These are phyloP conservation scores for Blastomyces gilchristii DNA, from an alignment of 2,329 filamentous ascomycete genomes.

Conservation along the genomic window DNA sequence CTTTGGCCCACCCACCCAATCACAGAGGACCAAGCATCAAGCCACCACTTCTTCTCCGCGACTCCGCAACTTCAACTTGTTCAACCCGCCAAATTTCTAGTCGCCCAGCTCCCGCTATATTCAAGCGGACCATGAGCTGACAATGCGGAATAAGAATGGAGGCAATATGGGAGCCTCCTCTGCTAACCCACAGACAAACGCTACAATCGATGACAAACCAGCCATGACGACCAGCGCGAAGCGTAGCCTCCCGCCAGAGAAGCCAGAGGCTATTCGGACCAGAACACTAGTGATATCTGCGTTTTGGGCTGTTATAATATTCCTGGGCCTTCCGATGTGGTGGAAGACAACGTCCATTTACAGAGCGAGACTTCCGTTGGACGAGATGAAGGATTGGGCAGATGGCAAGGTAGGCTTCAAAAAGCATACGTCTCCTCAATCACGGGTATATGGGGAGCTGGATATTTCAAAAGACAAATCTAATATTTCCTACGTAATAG, in stretches of 20 bases:
- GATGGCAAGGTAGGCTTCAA: constrained; percentile 62
- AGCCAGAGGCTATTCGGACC: constrained; percentile 54
- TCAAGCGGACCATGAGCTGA: constrained; percentile 12
- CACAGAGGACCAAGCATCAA: neutral
- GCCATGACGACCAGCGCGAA: constrained; percentile 1
- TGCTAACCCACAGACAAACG: neutral
- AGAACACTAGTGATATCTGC: constrained; percentile 69
- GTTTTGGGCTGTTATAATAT: constrained; percentile 80
- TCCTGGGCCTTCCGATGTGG: constrained; percentile 86
- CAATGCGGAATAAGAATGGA: constrained; percentile 12
- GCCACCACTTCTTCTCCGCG: constrained; percentile 6
- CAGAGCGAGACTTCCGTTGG: constrained; percentile 69
- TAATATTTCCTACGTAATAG: constrained; percentile 37
- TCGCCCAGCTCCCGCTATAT: neutral
- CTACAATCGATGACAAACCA: constrained; percentile 2
- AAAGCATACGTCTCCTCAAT: neutral
- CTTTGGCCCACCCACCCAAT: neutral
- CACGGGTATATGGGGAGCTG: neutral
- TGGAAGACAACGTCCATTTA: constrained; percentile 91
- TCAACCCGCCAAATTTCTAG: neutral
- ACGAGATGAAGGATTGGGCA: constrained; percentile 83
- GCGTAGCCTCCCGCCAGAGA: constrained; percentile 62
- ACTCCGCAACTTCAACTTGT: constrained; percentile 4
- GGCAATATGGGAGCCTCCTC: constrained; percentile 8
- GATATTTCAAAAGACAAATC: constrained; percentile 7